phyloP scores from a whole-genome alignment of 192 early-diverging fungal genomes.

The Phlyctochytrium arcticum region DNA sequence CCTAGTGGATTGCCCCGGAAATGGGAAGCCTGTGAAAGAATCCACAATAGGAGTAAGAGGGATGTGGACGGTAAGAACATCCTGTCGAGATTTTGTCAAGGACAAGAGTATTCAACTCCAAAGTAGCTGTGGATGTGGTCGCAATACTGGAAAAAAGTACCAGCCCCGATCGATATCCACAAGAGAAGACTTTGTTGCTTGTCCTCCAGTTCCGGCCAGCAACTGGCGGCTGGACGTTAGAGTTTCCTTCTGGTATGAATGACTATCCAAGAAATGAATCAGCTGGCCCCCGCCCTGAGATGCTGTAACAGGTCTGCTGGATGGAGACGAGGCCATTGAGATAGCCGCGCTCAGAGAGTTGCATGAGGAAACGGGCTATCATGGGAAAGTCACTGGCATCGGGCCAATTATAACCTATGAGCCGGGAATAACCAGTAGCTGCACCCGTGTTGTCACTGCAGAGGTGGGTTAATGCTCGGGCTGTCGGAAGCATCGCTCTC shows the following conservation, averaged over 20 bases:
- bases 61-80: slow-evolving; percentile 8
- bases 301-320: slow-evolving; percentile 8
- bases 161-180: not conserved
- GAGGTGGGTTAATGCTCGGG: not conserved
- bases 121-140: slow-evolving; percentile 19
- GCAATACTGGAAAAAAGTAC: slow-evolving; percentile 2
- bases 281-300: not conserved
- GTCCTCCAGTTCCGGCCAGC: slow-evolving; percentile 30
- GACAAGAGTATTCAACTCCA: not conserved
- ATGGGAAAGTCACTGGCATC: not conserved
- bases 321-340: slow-evolving; percentile 5
- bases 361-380: slow-evolving; percentile 24
- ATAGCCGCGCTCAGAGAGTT: slow-evolving; percentile 23
- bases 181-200: slow-evolving; percentile 1
- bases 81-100: not conserved
- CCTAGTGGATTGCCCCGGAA: not conserved
- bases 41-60: too few relatives aligned
- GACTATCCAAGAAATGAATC: not conserved
- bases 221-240: slow-evolving; percentile 20
- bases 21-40: not conserved
- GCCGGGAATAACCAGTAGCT: slow-evolving; percentile 26
- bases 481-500: not conserved
- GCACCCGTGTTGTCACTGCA: slow-evolving; percentile 6
- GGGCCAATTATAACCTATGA: slow-evolving; percentile 22
- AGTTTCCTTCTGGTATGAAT: slow-evolving; percentile 18